phyloP scores from a whole-genome alignment of 495 filamentous ascomycete genomes.

The Xylaria castorea region DNA sequence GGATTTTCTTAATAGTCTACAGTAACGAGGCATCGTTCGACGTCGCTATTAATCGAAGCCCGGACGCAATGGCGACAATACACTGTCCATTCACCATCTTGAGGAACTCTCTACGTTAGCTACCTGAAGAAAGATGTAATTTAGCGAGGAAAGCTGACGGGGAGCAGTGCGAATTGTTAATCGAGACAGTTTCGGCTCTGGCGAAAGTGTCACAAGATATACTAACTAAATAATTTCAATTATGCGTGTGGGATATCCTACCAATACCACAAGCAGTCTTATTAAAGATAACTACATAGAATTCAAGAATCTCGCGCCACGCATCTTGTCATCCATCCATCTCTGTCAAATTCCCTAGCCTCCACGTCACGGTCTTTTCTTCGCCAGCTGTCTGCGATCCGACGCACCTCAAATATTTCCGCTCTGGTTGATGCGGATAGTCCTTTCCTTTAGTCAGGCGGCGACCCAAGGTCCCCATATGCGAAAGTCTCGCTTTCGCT shows the following conservation, averaged over 20 bases:
- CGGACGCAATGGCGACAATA: neutral
- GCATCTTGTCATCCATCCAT: neutral
- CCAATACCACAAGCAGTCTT: neutral
- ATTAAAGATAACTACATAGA: neutral
- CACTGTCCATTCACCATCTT: neutral
- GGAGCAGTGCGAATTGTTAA: neutral
- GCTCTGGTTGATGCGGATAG: no score
- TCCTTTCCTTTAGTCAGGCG: no score
- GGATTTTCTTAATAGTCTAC: neutral
- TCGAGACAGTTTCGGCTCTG: neutral
- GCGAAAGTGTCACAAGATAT: neutral
- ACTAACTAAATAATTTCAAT: neutral
- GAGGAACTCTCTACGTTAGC: neutral
- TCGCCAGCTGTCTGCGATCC: neutral
- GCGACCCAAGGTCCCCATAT: no score
- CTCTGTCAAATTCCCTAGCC: neutral
- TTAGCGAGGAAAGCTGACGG: neutral
- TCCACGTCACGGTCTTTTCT: neutral
- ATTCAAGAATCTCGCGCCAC: neutral
- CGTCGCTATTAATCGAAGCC: neutral
- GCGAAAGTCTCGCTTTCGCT: no score
- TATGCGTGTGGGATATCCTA: no score
- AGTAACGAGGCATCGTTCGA: neutral
- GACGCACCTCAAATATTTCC: neutral
- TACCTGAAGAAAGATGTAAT: neutral